Percentiles rank a stretch among this genome's conserved stretches.
Evolutionary conservation across 2,329 filamentous ascomycete genomes (phyloP).

Genomic region (Catunica adiposa): DNA sequence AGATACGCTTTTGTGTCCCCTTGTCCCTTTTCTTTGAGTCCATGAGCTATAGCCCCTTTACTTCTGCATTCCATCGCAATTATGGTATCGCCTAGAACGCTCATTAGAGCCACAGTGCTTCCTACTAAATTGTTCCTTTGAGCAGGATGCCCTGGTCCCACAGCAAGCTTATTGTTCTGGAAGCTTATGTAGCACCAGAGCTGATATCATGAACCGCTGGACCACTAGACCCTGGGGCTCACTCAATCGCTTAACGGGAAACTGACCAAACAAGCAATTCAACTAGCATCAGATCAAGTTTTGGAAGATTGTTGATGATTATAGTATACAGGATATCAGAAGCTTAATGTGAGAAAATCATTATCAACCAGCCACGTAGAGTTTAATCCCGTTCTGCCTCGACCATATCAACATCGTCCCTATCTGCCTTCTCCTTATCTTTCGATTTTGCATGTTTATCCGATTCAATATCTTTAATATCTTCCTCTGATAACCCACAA

Average conservation of each 20-base stretch:
- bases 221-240: background rate
- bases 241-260: background rate
- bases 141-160: background rate
- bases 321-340: too few species aligned
- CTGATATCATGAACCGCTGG: background rate
- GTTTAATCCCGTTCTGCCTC: constrained; percentile 3
- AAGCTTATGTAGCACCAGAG: background rate
- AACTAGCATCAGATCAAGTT: too few species aligned
- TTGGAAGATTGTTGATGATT: too few species aligned
- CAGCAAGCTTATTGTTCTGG: background rate
- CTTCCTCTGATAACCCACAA: constrained; percentile 12
- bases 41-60: constrained; percentile 1
- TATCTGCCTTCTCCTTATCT: background rate
- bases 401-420: constrained; percentile 11
- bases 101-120: too few species aligned
- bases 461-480: constrained; percentile 9
- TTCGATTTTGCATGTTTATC: background rate
- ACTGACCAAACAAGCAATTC: too few species aligned
- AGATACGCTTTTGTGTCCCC: background rate
- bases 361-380: too few species aligned
- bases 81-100: background rate
- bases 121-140: too few species aligned
- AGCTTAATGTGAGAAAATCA: too few species aligned
- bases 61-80: background rate
- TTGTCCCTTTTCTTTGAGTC: background rate